Percentiles rank a stretch among this genome's conserved stretches.
phyloP scores from a whole-genome alignment of 2,329 filamentous ascomycete species.

The Diplodia scrobiculata region DNA sequence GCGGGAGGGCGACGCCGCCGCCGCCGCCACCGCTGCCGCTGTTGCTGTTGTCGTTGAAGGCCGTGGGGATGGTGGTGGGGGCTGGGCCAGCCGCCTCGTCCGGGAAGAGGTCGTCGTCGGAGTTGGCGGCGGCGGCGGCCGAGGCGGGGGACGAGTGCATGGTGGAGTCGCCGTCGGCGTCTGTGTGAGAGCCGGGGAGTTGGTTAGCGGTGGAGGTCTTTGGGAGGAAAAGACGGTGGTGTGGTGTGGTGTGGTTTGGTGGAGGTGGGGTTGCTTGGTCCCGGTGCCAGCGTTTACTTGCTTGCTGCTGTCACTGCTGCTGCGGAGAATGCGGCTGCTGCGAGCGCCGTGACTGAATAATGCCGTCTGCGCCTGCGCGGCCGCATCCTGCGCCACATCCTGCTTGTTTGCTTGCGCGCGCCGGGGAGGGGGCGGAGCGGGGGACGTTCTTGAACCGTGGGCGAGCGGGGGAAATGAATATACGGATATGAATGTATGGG shows the following conservation, averaged over 20 bases:
- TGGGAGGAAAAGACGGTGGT: background rate
- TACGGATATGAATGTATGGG: no score
- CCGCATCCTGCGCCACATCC: no score
- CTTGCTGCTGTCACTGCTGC: background rate
- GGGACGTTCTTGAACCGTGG: background rate
- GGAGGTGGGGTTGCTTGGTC: background rate
- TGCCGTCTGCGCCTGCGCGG: no score
- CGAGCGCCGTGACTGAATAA: no score
- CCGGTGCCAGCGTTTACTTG: background rate
- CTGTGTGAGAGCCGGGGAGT: conserved; percentile 32
- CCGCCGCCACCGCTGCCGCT: background rate
- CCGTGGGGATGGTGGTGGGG: background rate
- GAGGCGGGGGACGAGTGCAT: conserved; percentile 55
- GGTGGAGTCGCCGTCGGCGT: conserved; percentile 59
- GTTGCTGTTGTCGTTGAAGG: conserved; percentile 30
- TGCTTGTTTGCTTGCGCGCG: background rate
- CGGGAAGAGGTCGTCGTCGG: conserved; percentile 48
- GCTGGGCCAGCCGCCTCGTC: conserved; percentile 28
- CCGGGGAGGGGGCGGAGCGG: background rate
- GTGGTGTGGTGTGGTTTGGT: no score
- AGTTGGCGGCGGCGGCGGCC: conserved; percentile 35
- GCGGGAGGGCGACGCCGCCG: conserved; percentile 41
- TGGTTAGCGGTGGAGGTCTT: background rate
- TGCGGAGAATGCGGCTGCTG: no score
- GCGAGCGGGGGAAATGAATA: no score